phyloP scores from a whole-genome alignment of 2,329 filamentous ascomycete genomes.

The Pseudofabraea citricarpa region DNA sequence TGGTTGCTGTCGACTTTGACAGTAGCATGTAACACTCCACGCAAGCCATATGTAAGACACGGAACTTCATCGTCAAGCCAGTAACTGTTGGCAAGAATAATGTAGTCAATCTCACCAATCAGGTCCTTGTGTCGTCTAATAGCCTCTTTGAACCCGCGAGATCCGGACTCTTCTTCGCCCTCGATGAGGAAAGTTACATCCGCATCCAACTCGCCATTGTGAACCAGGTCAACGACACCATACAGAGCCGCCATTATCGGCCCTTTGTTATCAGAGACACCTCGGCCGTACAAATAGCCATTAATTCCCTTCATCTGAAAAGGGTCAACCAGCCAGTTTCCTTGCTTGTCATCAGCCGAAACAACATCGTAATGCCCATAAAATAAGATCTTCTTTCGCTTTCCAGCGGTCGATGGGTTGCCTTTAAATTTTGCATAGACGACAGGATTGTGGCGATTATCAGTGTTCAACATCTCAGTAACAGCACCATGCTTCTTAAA shows the following conservation, averaged over 20 bases:
- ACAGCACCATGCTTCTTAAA: constrained; percentile 90
- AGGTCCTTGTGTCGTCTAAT: constrained; percentile 74
- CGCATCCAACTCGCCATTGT: constrained; percentile 76
- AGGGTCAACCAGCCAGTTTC: constrained; percentile 82
- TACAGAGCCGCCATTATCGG: constrained; percentile 92
- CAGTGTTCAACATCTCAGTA: constrained; percentile 84
- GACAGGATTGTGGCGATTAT: constrained; percentile 77
- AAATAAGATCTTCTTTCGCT: constrained; percentile 84
- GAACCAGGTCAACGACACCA: constrained; percentile 82
- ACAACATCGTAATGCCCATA: constrained; percentile 99
- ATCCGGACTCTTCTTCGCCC: constrained; percentile 94
- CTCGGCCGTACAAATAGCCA: constrained; percentile 89
- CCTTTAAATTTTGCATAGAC: constrained; percentile 85
- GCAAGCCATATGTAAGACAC: constrained; percentile 88
- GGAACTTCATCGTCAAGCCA: constrained; percentile 96
- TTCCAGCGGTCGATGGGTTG: constrained; percentile 58
- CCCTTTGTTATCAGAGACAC: constrained; percentile 97
- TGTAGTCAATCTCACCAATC: constrained; percentile 90
- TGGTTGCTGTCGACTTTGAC: constrained; percentile 80
- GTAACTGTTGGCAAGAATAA: constrained; percentile 94
- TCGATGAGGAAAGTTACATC: constrained; percentile 94
- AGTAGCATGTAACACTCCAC: constrained; percentile 90
- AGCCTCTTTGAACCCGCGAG: constrained; percentile 81
- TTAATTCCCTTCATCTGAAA: constrained; percentile 87
- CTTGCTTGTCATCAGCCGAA: constrained; percentile 74